Percentiles rank a stretch among this genome's conserved stretches.
These are phyloP conservation scores for Fusarium sp. DNA, from an alignment of 2,329 filamentous ascomycete species.

Conservation along the genomic window DNA sequence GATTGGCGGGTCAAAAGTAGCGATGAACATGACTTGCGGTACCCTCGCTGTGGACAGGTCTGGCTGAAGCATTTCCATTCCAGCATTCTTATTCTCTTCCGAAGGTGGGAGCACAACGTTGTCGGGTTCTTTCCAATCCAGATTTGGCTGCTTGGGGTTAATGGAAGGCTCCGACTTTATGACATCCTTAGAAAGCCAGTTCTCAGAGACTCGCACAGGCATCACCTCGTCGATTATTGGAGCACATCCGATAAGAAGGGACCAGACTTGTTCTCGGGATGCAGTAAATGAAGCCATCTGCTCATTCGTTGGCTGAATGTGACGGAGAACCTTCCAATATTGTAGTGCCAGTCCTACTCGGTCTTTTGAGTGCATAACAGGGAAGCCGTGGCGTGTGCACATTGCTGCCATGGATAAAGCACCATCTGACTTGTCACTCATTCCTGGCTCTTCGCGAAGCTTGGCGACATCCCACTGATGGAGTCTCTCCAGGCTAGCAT, in stretches of 20 bases:
- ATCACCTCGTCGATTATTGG: constrained; percentile 58
- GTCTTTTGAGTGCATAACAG: constrained; percentile 75
- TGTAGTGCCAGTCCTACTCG: constrained; percentile 78
- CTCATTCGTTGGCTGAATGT: constrained; percentile 55
- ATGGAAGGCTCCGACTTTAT: constrained; percentile 65
- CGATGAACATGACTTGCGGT: constrained; percentile 80
- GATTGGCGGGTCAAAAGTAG: constrained; percentile 79
- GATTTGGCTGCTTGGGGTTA: constrained; percentile 57
- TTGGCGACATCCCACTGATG: constrained; percentile 76
- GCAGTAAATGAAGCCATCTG: constrained; percentile 54
- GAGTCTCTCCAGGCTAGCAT: constrained; percentile 75
- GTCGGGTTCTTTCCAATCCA: constrained; percentile 81
- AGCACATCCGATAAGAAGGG: constrained; percentile 74
- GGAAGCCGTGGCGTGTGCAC: constrained; percentile 77
- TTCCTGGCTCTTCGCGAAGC: constrained; percentile 62
- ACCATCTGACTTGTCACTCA: constrained; percentile 60
- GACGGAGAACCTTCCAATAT: constrained; percentile 78
- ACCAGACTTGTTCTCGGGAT: constrained; percentile 68
- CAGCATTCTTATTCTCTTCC: constrained; percentile 61
- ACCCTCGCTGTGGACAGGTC: constrained; percentile 63
- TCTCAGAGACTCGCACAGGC: constrained; percentile 76
- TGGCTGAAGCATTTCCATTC: constrained; percentile 65
- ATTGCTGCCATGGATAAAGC: constrained; percentile 68
- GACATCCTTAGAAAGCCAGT: constrained; percentile 78
- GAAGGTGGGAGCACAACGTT: constrained; percentile 67